Conservation (phyloP, 225 moss, liverwort and hornwort genomes). For the Bryum argenteum region DNA sequence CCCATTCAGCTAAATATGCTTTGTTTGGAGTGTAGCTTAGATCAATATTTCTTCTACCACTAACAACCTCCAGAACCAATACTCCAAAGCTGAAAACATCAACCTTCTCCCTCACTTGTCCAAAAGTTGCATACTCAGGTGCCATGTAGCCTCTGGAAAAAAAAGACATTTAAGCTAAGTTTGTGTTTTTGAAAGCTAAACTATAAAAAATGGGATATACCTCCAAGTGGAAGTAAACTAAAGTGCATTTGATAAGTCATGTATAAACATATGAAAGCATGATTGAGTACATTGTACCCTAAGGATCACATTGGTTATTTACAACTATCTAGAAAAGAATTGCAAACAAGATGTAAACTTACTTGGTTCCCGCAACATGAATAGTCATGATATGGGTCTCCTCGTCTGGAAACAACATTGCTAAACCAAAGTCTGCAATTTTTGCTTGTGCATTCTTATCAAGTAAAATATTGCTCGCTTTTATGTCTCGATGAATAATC, state of each 20-base stretch:
- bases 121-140: neutral
- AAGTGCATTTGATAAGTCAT: too few species aligned
- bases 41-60: neutral
- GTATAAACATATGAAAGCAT: too few species aligned
- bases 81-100: slow-evolving; percentile 8
- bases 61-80: neutral
- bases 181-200: neutral
- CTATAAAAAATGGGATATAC: too few species aligned
- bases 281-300: too few species aligned
- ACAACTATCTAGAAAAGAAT: too few species aligned
- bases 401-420: slow-evolving; percentile 10
- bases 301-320: neutral
- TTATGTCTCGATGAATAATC: neutral
- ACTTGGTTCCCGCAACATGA: slow-evolving; percentile 11
- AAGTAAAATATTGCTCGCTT: neutral
- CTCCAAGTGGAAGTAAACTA: too few species aligned
- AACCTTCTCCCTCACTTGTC: slow-evolving; percentile 10
- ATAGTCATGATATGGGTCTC: slow-evolving; percentile 2
- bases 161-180: neutral
- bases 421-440: slow-evolving; percentile 6
- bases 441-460: neutral
- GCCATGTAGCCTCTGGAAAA: neutral
- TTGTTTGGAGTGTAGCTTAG: neutral
- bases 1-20: slow-evolving; percentile 6
- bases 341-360: neutral